These are phyloP conservation scores for Trichoderma simmonsii DNA, from an alignment of 2,329 filamentous ascomycete genomes.

Conservation along the genomic window DNA sequence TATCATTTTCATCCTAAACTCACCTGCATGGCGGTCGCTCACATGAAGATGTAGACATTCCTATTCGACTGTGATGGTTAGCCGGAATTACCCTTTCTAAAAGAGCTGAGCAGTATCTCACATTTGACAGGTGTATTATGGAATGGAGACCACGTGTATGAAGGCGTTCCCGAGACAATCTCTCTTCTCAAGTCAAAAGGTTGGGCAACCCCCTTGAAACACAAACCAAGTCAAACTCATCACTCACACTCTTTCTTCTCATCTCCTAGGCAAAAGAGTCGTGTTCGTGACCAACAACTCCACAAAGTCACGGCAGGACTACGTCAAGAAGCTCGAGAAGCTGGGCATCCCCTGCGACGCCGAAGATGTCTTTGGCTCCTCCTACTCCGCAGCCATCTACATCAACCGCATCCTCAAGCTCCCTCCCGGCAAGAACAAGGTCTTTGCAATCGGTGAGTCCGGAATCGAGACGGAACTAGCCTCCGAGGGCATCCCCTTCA, in stretches of 20 bases:
- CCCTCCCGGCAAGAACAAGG: conserved; percentile 77
- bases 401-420: conserved; percentile 88
- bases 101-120: conserved; percentile 18
- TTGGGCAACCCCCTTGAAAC: conserved; percentile 32
- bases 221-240: background rate
- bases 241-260: conserved; percentile 14
- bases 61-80: conserved; percentile 96
- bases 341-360: conserved; percentile 76
- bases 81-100: conserved; percentile 21
- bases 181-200: conserved; percentile 78
- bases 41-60: conserved; percentile 53
- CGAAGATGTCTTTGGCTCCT: conserved; percentile 93
- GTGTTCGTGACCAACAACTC: conserved; percentile 99
- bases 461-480: conserved; percentile 88
- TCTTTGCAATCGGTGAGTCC: conserved; percentile 87
- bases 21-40: background rate
- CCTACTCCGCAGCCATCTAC: conserved; percentile 94
- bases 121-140: conserved; percentile 76
- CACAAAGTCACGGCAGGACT: conserved; percentile 90
- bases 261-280: conserved; percentile 70
- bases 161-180: conserved; percentile 80
- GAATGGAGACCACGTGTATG: conserved; percentile 90
- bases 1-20: background rate
- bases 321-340: conserved; percentile 82
- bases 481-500: conserved; percentile 72